Percentiles rank a stretch among this genome's conserved stretches.
phyloP scores from a whole-genome alignment of 169 alveolate genomes.

The Theileria equi region DNA sequence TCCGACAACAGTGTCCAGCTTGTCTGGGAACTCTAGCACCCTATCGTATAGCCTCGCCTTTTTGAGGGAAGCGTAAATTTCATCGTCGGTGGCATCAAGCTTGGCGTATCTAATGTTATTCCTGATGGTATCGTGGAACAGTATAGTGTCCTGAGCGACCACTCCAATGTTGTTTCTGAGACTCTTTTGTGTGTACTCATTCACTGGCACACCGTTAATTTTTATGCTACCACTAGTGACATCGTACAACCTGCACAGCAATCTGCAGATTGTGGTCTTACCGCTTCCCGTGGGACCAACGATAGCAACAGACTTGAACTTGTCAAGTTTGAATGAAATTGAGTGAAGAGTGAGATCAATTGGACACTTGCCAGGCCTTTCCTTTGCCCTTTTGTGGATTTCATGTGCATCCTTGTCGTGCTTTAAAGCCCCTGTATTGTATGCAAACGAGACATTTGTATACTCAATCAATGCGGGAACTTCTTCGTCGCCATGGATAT shows the following conservation, averaged over 20 bases:
- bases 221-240: conserved; percentile 60
- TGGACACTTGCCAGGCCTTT: not conserved
- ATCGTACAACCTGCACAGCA: conserved; percentile 73
- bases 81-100: conserved; percentile 77
- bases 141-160: conserved; percentile 87
- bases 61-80: conserved; percentile 78
- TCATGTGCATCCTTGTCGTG: too few relatives aligned
- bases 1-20: conserved; percentile 91
- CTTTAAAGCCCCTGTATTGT: too few relatives aligned
- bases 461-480: conserved; percentile 57
- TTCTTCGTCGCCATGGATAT: too few relatives aligned
- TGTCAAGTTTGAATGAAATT: conserved; percentile 39
- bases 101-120: conserved; percentile 89
- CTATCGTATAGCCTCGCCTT: conserved; percentile 84
- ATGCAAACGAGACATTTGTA: conserved; percentile 39
- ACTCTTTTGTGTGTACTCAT: conserved; percentile 59
- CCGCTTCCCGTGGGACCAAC: conserved; percentile 79
- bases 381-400: too few relatives aligned
- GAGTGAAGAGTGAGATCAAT: conserved; percentile 9
- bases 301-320: conserved; percentile 68
- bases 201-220: conserved; percentile 59
- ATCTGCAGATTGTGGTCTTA: conserved; percentile 69
- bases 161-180: conserved; percentile 67
- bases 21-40: conserved; percentile 80
- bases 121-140: conserved; percentile 84